Conservation (phyloP, 305 asterid species). For the Fraxinus dipetala region DNA sequence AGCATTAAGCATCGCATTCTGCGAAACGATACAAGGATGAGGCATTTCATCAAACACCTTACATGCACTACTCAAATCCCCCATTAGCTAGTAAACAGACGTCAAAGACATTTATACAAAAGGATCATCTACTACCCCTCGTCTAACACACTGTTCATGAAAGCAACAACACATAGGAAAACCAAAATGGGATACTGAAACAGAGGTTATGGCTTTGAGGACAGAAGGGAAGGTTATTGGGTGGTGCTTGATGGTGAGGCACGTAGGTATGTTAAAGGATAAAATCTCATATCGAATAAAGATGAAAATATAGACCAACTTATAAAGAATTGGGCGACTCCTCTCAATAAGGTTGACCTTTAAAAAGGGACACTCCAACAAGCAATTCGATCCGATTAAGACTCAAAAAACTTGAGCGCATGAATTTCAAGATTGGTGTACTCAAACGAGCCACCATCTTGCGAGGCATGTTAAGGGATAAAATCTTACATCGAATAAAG, state of each 20-base stretch:
- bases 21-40: constrained; percentile 53
- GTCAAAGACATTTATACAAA: constrained; percentile 67
- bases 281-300: no score
- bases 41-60: constrained; percentile 60
- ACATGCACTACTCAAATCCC: constrained; percentile 44
- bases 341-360: no score
- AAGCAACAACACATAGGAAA: constrained; percentile 37
- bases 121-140: constrained; percentile 65
- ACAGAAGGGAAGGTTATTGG: constrained; percentile 78
- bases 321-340: no score
- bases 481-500: no score
- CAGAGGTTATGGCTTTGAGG: constrained; percentile 49
- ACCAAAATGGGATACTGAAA: constrained; percentile 23
- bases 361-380: no score
- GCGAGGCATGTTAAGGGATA: no score
- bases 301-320: no score
- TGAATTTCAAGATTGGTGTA: no score
- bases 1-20: constrained; percentile 71
- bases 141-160: constrained; percentile 50
- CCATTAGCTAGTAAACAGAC: constrained; percentile 42
- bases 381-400: no score
- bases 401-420: no score
- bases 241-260: constrained; percentile 66
- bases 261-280: no score
- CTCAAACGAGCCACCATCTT: no score